Conservation (phyloP, 1,139 yeast genomes). For the Kluyveromyces sp. region DNA sequence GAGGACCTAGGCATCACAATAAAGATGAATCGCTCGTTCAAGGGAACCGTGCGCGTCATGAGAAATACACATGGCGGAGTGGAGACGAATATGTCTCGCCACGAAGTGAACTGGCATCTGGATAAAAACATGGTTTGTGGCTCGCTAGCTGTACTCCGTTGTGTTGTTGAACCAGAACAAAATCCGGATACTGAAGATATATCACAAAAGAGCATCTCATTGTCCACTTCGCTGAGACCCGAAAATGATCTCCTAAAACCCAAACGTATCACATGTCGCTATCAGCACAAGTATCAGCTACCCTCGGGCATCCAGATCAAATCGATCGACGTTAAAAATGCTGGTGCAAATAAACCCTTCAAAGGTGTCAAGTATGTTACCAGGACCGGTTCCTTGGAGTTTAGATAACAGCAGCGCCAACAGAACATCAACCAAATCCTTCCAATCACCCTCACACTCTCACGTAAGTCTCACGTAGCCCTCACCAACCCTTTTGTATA, state of each 20-base stretch:
- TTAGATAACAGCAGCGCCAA: background rate
- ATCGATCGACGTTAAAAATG: conserved; percentile 53
- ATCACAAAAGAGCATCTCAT: background rate
- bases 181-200: too few species aligned
- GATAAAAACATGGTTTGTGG: conserved; percentile 57
- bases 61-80: conserved; percentile 33
- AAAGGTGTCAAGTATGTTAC: conserved; percentile 88
- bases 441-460: too few species aligned
- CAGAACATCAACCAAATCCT: too few species aligned
- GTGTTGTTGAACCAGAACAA: conserved; percentile 27
- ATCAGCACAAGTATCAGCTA: conserved; percentile 58
- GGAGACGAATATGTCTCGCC: conserved; percentile 36
- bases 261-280: conserved; percentile 27
- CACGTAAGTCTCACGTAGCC: too few species aligned
- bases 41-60: conserved; percentile 20
- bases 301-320: conserved; percentile 74
- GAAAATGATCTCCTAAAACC: background rate
- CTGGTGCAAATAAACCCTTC: conserved; percentile 48
- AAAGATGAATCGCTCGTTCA: conserved; percentile 26
- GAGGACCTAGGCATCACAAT: conserved; percentile 53
- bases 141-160: conserved; percentile 62
- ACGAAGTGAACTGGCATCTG: conserved; percentile 67
- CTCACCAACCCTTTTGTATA: too few species aligned
- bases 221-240: background rate
- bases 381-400: conserved; percentile 38